Conservation (phyloP, 2,329 filamentous ascomycete species). For the Talaromyces funiculosus region DNA sequence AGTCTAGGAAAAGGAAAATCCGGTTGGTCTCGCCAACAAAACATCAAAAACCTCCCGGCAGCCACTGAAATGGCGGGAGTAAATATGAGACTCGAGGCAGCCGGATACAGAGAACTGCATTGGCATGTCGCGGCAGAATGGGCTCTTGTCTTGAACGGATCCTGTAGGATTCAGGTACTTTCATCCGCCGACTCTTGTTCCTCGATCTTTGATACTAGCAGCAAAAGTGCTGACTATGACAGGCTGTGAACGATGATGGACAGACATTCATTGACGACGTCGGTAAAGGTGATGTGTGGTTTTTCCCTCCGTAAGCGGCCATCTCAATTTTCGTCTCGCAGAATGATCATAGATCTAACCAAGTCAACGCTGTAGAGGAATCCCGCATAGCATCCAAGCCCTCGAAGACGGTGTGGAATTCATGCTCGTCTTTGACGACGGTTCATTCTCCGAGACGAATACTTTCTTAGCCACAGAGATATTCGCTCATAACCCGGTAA, state of each 20-base stretch:
- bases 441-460: constrained; percentile 62
- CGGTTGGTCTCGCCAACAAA: constrained; percentile 54
- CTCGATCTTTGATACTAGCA: not conserved
- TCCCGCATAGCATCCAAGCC: constrained; percentile 72
- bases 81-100: constrained; percentile 53
- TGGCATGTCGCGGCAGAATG: constrained; percentile 42
- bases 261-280: constrained; percentile 73
- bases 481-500: constrained; percentile 38
- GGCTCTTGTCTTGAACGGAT: constrained; percentile 36
- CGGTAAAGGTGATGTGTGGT: constrained; percentile 72
- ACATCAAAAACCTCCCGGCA: constrained; percentile 46
- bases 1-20: constrained; percentile 41
- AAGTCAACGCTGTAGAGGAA: constrained; percentile 40
- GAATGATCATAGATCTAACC: not conserved
- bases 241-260: constrained; percentile 51
- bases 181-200: not conserved
- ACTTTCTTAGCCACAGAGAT: constrained; percentile 67
- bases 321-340: not conserved
- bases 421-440: constrained; percentile 57
- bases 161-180: constrained; percentile 30
- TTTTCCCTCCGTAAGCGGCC: constrained; percentile 57
- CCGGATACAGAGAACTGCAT: constrained; percentile 59
- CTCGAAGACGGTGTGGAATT: constrained; percentile 63
- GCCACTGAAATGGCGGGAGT: constrained; percentile 53
- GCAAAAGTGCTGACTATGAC: not conserved